These are phyloP conservation scores for Globisporangium cystogenes DNA, from an alignment of 352 stramenopile genomes.

Conservation along the genomic window DNA sequence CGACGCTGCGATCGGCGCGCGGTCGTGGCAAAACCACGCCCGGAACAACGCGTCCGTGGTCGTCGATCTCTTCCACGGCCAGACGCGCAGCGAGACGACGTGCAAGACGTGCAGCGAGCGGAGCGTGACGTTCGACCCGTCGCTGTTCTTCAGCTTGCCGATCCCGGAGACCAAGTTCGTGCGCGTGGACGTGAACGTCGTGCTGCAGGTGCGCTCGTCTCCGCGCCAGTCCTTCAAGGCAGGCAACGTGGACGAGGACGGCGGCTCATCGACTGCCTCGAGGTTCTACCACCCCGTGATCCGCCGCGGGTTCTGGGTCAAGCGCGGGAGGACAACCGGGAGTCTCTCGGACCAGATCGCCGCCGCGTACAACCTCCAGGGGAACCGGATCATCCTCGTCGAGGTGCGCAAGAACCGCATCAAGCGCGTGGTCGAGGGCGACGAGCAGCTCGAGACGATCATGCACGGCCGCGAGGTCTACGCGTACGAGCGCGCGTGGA, in stretches of 20 bases:
- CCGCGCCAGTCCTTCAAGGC: neutral
- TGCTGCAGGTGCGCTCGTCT: slow-evolving; percentile 47
- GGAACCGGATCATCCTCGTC: slow-evolving; percentile 60
- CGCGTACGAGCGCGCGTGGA: slow-evolving; percentile 70
- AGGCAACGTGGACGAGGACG: neutral
- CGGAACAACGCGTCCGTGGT: slow-evolving; percentile 94
- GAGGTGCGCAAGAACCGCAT: slow-evolving; percentile 69
- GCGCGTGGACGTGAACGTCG: slow-evolving; percentile 55
- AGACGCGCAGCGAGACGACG: slow-evolving; percentile 93
- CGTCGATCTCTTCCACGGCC: slow-evolving; percentile 95
- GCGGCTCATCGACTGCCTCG: neutral
- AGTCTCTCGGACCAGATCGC: slow-evolving; percentile 48
- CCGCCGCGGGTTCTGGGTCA: slow-evolving; percentile 49
- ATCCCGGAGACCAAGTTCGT: slow-evolving; percentile 83
- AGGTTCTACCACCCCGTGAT: slow-evolving; percentile 10
- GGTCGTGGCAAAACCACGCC: slow-evolving; percentile 92
- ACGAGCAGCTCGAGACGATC: slow-evolving; percentile 51
- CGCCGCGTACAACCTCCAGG: slow-evolving; percentile 21
- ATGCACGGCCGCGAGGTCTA: slow-evolving; percentile 30
- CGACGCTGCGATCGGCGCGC: slow-evolving; percentile 76
- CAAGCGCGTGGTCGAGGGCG: slow-evolving; percentile 58
- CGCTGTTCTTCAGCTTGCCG: slow-evolving; percentile 93
- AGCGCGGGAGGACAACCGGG: slow-evolving; percentile 33
- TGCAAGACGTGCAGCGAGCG: slow-evolving; percentile 91
- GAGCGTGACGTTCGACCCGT: slow-evolving; percentile 96